Conservation (phyloP, 352 stramenopile genomes). For the Peronospora farinosa region DNA sequence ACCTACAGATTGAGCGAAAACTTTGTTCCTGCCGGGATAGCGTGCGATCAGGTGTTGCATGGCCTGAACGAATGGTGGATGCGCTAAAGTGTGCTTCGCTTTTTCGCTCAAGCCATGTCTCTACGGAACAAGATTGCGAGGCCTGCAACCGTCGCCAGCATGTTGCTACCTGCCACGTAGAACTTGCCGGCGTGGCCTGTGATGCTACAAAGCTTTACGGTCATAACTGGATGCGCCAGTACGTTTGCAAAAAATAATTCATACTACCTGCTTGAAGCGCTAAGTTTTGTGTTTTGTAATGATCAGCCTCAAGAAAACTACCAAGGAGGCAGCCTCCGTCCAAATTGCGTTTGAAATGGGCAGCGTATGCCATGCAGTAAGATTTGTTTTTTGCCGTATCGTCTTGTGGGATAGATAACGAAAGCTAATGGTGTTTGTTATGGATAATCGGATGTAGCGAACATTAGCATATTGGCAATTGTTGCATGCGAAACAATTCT, state of each 20-base stretch:
- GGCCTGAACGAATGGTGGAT: constrained; percentile 63
- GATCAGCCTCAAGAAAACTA: constrained; percentile 35
- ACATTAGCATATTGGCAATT: constrained; percentile 74
- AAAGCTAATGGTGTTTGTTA: constrained; percentile 5
- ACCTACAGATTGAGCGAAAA: constrained; percentile 56
- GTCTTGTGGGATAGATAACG: neutral
- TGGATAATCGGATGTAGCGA: constrained; percentile 31
- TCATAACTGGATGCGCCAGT: constrained; percentile 58
- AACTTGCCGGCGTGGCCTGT: constrained; percentile 53
- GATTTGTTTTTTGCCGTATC: constrained; percentile 1
- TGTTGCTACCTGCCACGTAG: constrained; percentile 46
- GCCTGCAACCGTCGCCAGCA: constrained; percentile 71
- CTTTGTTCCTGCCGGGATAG: constrained; percentile 68
- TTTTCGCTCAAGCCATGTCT: constrained; percentile 31
- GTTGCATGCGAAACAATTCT: constrained; percentile 76
- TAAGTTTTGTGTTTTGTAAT: constrained; percentile 2
- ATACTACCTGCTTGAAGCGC: neutral
- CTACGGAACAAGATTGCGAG: constrained; percentile 47
- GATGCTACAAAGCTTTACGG: constrained; percentile 64
- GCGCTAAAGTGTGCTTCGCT: constrained; percentile 38
- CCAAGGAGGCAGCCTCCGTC: constrained; percentile 28
- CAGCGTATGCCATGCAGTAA: constrained; percentile 74
- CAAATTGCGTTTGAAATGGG: constrained; percentile 55
- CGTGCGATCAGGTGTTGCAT: constrained; percentile 58
- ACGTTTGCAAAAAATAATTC: constrained; percentile 3